Evolutionary conservation across 805 yeast species (phyloP), one percentile per base, ranked within the genome.

Genomic region (Huiozyma naganishii): DNA sequence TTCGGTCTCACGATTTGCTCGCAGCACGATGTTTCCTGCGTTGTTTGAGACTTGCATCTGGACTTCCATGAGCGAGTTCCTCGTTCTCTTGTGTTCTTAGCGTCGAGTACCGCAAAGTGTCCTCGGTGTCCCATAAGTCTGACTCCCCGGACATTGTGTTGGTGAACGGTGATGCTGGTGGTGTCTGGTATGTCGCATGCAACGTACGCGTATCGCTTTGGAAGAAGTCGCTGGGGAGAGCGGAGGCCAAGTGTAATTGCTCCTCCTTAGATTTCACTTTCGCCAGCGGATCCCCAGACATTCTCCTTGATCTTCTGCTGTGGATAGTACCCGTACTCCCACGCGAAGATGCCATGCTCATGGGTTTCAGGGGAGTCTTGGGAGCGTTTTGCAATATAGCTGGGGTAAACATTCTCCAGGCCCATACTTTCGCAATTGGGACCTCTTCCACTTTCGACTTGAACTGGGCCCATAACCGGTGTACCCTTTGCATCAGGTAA

Each of bases 221-320:
- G 28, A 58, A 56, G 43, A 52, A 56, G 45, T 58, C 53, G 40
- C 53, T 52, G 8, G 62, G 61, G 36, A 56, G 42, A 34, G 48
- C 43, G 11, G 57, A 47, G 23, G 57, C 59, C 23, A 52, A 42
- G 28, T 52, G 44, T 38, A 56, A 37, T 6, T 51, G 49, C 36
- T 52, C 49, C 9, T 48, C 53, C 33, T 44, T 49, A 1, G 61
- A 49, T 17, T 17, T 17, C 23, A 17, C 23, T 17, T 17, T 17
- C 9, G 55, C 40, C 6, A 51, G 42, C 11, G 40, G 29, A 4
- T 17, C 23, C 23, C 4, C 23, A 4, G 23, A 17, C 23, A 17
- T 17, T 17, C 23, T 17, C 23, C 23, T 17, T 17, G 23, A 17
- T 4, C 23, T 17, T 17, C 23, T 4, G 23, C 23, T 17, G 23